Base-by-base conservation (phyloP, 495 filamentous ascomycete genomes). In the Neurospora intermedia region DNA sequence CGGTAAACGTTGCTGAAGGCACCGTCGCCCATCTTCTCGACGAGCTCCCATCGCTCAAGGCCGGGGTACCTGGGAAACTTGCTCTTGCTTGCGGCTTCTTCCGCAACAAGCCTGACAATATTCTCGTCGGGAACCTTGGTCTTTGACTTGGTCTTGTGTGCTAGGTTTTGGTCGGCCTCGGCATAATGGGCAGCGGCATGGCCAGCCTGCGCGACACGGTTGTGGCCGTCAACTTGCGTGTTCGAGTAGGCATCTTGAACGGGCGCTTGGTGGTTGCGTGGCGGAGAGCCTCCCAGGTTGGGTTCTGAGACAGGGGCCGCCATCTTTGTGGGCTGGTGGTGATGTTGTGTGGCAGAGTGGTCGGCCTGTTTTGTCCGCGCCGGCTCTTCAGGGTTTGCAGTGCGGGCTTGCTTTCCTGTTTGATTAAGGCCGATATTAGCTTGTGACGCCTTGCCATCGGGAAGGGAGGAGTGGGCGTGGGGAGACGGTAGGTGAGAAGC, bases 21-120 rank as follows among this genome's bases (percentile, higher is more conserved):
- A 70, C 96, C 96, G 77, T 99, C 96, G 71, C 96, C 96, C 96
- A 99, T 99, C 86, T 99, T 99, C 82, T 98, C 94, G 46, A 97
- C 7, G 54, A 99, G 81, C 71, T 91, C 89, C 91, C 92, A 99
- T 76, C 96, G 86, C 73, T 98, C 96, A 31, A 99, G 83, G 43
- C 94, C 94, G 6, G 96, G 95, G 78, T 99, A 98, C 75, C 84
- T 89, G 39, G 96, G 96, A 80, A 98, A 89, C 79, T 94, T 96
- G 73, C 90, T 91, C 79, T 90, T 91, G 81, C 82, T 91, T 76
- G 90, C 90, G 70, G 92, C 91, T 84, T 99, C 96, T 81, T 99
- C 96, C 46, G 93, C 92, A 6, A 99, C 89, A 31, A 98, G 90
- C 69, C 90, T 89, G 77, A 93, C 92, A 62, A 98, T 87, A 72